Evolutionary conservation across 169 alveolate species (phyloP), one percentile per base, ranked within the genome.

Genomic region (Babesia caballi): DNA sequence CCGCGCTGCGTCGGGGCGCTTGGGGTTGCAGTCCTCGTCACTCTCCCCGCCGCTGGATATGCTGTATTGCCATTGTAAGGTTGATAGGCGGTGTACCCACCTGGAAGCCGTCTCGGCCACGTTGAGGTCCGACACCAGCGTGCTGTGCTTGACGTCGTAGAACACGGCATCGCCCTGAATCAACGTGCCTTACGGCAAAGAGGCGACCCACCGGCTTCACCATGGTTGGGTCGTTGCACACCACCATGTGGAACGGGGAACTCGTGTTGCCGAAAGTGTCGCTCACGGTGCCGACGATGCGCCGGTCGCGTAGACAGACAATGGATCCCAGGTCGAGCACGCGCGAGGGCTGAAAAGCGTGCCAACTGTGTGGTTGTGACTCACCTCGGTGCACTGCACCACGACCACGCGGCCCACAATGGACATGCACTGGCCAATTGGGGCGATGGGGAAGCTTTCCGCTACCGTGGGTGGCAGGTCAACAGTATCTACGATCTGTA

Each of bases 251-350:
- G 27, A 53, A 81, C 3, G 83, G 88, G 30, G 66, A 32, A n/a
- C 42, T 41, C 9, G 84, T 71, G 28, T 44, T 72, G 41, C 88
- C 88, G 35, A 81, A 81, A 15, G 84, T 71, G 54, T 81, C 88
- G 58, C 70, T 81, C 63, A 81, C 88, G 0, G 88, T 81, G 0
- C 88, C 88, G 32, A 81, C 5, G 17, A 81, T 81, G 19, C 81
- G 69, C 19, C 88, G 52, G 50, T 81, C 88, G 7, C 19, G 35
- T 33, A 66, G 46, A 35, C 88, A 81, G 6, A 72, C 80, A 6
- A 81, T 81, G n/a, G 88, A 81, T 4, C 88, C 88, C 72, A 81
- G 71, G 63, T 81, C 88, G 17, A 81, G 46, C 2, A 71, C 59
- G n/a, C 36, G 27, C 1, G 56, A 23, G 0, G 61, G 70, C 78